Evolutionary conservation across 257 asterid genomes (phyloP).

Genomic region (Lithospermum erythrorhizon): DNA sequence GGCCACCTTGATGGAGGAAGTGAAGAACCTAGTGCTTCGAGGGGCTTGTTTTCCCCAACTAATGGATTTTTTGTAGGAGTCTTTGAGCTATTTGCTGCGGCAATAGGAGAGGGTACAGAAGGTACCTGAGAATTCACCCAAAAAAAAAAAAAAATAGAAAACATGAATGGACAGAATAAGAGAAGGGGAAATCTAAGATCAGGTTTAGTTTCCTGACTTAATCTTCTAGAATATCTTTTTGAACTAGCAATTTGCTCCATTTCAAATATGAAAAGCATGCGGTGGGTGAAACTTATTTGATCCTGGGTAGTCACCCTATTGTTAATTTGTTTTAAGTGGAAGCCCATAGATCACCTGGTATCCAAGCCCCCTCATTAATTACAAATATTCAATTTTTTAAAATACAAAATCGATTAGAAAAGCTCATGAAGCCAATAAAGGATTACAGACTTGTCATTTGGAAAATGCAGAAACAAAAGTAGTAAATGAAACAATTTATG

Average conservation of each 20-base stretch:
- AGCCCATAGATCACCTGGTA: background rate
- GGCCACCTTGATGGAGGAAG: conserved; percentile 77
- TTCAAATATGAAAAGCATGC: no score
- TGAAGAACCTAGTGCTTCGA: conserved; percentile 70
- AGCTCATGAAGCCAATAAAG: no score
- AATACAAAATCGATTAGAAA: background rate
- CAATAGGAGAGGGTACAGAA: conserved; percentile 35
- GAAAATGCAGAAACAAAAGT: background rate
- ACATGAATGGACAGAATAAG: background rate
- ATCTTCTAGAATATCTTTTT: background rate
- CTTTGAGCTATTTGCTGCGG: conserved; percentile 47
- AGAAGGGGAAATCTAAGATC: background rate
- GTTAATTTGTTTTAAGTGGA: background rate
- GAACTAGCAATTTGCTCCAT: background rate
- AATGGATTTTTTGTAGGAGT: conserved; percentile 45
- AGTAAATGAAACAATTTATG: background rate
- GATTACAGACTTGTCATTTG: no score
- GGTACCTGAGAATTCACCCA: conserved; percentile 52
- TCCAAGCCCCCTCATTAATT: background rate
- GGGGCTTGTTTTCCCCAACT: conserved; percentile 77
- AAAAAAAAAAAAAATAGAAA: conserved; percentile 11
- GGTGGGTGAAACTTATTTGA: background rate
- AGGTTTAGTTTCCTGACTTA: no score
- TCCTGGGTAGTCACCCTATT: background rate
- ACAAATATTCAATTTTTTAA: background rate